A percentile compares a stretch with the other conserved stretches of the same genome.
Conservation (phyloP, 1,284 basidiomycete species). For the Sanguinoderma infundibulare region DNA sequence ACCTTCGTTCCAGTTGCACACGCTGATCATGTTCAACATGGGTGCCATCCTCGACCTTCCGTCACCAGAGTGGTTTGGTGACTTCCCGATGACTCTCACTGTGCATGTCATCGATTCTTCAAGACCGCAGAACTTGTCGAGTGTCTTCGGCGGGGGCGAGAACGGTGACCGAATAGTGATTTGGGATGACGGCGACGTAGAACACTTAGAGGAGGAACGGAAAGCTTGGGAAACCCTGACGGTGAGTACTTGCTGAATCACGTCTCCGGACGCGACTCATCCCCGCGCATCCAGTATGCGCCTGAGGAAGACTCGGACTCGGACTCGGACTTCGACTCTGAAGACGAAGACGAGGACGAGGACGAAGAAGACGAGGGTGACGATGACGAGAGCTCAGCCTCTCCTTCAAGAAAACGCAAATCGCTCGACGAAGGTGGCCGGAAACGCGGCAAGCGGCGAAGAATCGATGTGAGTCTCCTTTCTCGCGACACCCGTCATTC, state of each 20-base stretch:
- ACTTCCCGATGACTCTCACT: constrained; percentile 60
- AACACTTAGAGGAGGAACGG: constrained; percentile 63
- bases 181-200: constrained; percentile 89
- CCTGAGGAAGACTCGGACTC: constrained; percentile 75
- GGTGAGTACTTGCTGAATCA: constrained; percentile 47
- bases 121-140: constrained; percentile 90
- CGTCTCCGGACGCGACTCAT: neutral
- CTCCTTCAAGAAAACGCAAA: constrained; percentile 59
- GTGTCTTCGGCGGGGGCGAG: constrained; percentile 79
- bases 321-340: constrained; percentile 51
- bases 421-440: constrained; percentile 47
- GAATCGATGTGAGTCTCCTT: constrained; percentile 46
- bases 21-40: constrained; percentile 92
- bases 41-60: constrained; percentile 89
- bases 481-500: neutral
- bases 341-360: constrained; percentile 33
- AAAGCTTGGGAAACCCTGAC: constrained; percentile 82
- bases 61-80: constrained; percentile 74
- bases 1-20: constrained; percentile 69
- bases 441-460: constrained; percentile 52
- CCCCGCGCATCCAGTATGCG: constrained; percentile 55
- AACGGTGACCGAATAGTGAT: constrained; percentile 77
- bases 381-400: constrained; percentile 38
- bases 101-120: constrained; percentile 96
- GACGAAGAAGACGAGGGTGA: constrained; percentile 48